phyloP scores from a whole-genome alignment of 1,139 yeast species.

The Yamadazyma siamensis region DNA sequence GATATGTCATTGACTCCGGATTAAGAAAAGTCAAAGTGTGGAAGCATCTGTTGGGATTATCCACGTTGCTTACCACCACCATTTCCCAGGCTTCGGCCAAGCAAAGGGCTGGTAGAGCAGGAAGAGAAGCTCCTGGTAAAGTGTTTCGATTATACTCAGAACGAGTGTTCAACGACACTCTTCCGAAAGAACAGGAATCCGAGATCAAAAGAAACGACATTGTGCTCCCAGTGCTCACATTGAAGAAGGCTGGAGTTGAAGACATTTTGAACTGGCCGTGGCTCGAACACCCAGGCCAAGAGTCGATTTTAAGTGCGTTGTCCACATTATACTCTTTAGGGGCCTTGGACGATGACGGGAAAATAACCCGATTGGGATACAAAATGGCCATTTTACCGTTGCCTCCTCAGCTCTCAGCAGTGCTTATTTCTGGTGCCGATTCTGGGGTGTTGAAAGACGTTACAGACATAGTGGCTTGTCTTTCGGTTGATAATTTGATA shows the following conservation, averaged over 20 bases:
- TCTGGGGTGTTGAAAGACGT: constrained; percentile 60
- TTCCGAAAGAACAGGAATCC: constrained; percentile 83
- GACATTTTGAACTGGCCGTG: constrained; percentile 87
- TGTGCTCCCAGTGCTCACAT: constrained; percentile 75
- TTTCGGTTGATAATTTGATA: constrained; percentile 86
- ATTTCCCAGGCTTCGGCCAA: constrained; percentile 92
- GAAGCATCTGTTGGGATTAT: constrained; percentile 88
- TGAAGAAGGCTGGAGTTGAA: constrained; percentile 79
- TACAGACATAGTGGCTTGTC: constrained; percentile 85
- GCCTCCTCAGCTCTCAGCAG: constrained; percentile 90
- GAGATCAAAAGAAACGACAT: constrained; percentile 88
- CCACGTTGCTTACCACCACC: constrained; percentile 86
- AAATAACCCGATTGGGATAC: constrained; percentile 71
- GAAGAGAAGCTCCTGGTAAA: constrained; percentile 90
- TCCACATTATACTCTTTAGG: constrained; percentile 73
- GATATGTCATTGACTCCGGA: constrained; percentile 91
- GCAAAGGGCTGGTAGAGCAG: constrained; percentile 98
- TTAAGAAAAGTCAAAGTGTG: constrained; percentile 89
- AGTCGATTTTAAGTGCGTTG: constrained; percentile 72
- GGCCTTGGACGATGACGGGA: constrained; percentile 75
- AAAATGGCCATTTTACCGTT: constrained; percentile 88
- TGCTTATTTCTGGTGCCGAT: constrained; percentile 66
- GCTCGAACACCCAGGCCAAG: constrained; percentile 87
- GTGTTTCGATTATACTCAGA: constrained; percentile 84
- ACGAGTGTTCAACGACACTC: constrained; percentile 47